Conservation (phyloP, 73 alveolate genomes). For the Stentor roeselii region DNA sequence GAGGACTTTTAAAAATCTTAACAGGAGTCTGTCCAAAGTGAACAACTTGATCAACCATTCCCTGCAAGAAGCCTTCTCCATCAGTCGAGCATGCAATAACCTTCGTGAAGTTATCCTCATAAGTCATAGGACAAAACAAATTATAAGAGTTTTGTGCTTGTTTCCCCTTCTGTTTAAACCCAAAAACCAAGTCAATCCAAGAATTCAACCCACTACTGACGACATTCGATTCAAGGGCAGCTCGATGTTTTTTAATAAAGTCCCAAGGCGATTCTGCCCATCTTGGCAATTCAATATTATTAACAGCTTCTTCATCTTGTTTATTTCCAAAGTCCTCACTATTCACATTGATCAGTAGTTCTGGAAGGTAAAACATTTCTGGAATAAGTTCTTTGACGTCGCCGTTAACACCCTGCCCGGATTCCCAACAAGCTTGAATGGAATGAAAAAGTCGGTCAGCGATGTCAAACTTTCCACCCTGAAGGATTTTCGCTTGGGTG, state of each 20-base stretch:
- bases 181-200: slow-evolving; percentile 89
- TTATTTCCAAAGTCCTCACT: slow-evolving; percentile 71
- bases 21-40: slow-evolving; percentile 22
- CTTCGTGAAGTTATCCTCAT: slow-evolving; percentile 59
- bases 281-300: slow-evolving; percentile 69
- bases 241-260: slow-evolving; percentile 59
- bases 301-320: slow-evolving; percentile 74
- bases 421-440: slow-evolving; percentile 63
- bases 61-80: background rate
- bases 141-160: slow-evolving; percentile 82
- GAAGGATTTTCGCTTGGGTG: slow-evolving; percentile 83
- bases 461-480: slow-evolving; percentile 84
- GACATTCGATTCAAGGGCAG: slow-evolving; percentile 72
- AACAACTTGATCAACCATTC: background rate
- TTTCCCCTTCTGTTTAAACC: slow-evolving; percentile 83
- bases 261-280: slow-evolving; percentile 79
- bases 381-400: slow-evolving; percentile 97
- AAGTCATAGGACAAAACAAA: slow-evolving; percentile 70
- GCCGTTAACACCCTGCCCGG: slow-evolving; percentile 75
- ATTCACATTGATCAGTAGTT: slow-evolving; percentile 57
- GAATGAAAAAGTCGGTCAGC: slow-evolving; percentile 90
- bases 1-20: slow-evolving; percentile 8
- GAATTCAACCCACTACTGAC: slow-evolving; percentile 55
- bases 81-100: background rate
- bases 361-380: slow-evolving; percentile 93